phyloP scores from a whole-genome alignment of 192 early-diverging fungal species.

The Coemansia asiatica region DNA sequence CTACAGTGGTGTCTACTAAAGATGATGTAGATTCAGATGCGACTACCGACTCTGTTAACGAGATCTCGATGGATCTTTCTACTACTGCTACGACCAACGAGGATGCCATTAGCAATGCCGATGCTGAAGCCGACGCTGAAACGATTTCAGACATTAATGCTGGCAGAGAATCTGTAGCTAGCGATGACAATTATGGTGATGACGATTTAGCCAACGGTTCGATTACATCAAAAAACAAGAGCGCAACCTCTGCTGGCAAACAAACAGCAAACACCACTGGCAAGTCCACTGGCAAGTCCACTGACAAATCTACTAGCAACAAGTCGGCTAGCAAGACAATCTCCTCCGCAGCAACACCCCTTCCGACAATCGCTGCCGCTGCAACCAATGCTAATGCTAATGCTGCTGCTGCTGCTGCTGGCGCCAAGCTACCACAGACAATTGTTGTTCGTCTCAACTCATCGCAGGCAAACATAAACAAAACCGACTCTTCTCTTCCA shows the following conservation, averaged over 20 bases:
- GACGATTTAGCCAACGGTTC: neutral
- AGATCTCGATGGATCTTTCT: conserved; percentile 11
- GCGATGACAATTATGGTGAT: conserved; percentile 13
- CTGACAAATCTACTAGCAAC: neutral
- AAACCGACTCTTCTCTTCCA: conserved; percentile 22
- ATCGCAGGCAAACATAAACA: conserved; percentile 45
- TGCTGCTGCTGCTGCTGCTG: neutral
- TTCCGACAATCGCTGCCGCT: no score
- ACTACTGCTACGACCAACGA: neutral
- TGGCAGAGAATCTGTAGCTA: neutral
- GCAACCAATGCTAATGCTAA: neutral
- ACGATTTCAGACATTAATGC: neutral
- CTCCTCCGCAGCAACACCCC: neutral
- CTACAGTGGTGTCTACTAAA: conserved; percentile 11
- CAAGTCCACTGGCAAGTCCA: neutral
- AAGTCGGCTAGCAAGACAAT: neutral
- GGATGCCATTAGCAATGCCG: conserved; percentile 1
- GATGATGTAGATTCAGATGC: conserved; percentile 5
- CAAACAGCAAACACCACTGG: neutral
- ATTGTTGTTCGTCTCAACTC: conserved; percentile 36
- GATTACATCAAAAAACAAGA: neutral
- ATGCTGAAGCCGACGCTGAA: neutral
- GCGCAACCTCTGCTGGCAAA: neutral
- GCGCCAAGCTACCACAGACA: neutral
- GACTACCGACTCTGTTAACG: conserved; percentile 18